Conservation (phyloP, 2,329 filamentous ascomycete species). For the Hypomyces rosellus region DNA sequence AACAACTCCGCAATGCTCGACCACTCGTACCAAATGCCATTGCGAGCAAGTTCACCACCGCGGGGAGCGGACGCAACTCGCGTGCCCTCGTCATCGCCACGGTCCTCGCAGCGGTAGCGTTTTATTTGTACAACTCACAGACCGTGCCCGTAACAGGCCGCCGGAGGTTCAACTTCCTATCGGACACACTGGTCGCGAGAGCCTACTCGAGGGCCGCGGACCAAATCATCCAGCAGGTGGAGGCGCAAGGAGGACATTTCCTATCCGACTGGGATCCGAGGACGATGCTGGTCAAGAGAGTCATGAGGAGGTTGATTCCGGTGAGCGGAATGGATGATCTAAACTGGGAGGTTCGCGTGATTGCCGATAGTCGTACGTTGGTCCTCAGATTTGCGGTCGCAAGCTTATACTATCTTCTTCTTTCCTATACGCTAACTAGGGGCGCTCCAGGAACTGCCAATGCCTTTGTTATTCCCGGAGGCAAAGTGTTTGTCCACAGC, state of each 20-base stretch:
- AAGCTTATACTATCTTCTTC: background rate
- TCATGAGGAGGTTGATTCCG: conserved; percentile 61
- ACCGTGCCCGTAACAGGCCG: conserved; percentile 67
- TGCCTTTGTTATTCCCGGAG: conserved; percentile 71
- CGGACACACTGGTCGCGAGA: conserved; percentile 50
- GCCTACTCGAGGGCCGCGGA: conserved; percentile 21
- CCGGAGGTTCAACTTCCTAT: conserved; percentile 62
- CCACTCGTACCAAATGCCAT: conserved; percentile 26
- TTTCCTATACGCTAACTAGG: background rate
- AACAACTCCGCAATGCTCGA: conserved; percentile 23
- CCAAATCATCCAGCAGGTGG: conserved; percentile 45
- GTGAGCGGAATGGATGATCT: conserved; percentile 54
- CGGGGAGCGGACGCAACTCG: conserved; percentile 24
- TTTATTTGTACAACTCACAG: conserved; percentile 66
- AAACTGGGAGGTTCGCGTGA: conserved; percentile 68
- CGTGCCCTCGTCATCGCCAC: conserved; percentile 34
- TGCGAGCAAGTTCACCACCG: conserved; percentile 21
- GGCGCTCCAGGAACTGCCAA: conserved; percentile 48
- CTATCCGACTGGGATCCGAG: conserved; percentile 55
- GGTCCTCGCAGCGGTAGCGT: conserved; percentile 39
- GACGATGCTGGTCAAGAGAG: conserved; percentile 50
- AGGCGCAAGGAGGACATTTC: conserved; percentile 47
- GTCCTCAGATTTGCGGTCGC: background rate
- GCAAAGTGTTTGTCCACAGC: conserved; percentile 74
- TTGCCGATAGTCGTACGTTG: conserved; percentile 53